A percentile compares a stretch with the other conserved stretches of the same genome.
phyloP scores from a whole-genome alignment of 257 asterid species.

The Leonotis leonurus region DNA sequence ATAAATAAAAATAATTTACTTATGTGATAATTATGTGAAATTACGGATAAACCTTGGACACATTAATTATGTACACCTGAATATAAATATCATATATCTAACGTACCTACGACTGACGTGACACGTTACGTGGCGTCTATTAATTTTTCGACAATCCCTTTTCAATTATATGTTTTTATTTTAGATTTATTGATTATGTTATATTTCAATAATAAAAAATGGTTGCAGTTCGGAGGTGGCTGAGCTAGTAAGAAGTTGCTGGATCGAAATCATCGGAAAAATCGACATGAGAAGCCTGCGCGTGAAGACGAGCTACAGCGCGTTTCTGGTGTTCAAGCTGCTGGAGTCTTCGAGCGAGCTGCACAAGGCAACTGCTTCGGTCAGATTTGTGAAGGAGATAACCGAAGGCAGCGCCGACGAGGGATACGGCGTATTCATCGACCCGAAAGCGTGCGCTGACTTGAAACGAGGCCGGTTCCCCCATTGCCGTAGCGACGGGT shows the following conservation, averaged over 20 bases:
- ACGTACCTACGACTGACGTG: too few relatives aligned
- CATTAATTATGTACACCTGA: too few relatives aligned
- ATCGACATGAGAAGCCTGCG: neutral
- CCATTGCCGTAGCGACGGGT: neutral
- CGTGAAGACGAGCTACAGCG: neutral
- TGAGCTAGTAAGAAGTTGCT: neutral
- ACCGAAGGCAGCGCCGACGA: neutral
- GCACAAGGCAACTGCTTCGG: conserved; percentile 2
- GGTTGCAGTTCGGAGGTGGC: conserved; percentile 5
- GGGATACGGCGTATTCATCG: conserved; percentile 1
- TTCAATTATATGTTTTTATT: too few relatives aligned
- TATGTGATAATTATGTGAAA: too few relatives aligned
- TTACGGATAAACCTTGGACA: too few relatives aligned
- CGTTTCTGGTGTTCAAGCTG: conserved; percentile 10
- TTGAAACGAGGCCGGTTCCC: neutral
- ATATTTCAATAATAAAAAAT: neutral
- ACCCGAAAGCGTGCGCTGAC: neutral
- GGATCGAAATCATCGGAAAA: conserved; percentile 5
- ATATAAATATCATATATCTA: too few relatives aligned
- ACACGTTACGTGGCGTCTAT: too few relatives aligned
- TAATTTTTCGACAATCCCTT: too few relatives aligned
- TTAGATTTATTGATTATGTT: too few relatives aligned
- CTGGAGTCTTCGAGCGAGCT: neutral
- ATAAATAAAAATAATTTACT: too few relatives aligned
- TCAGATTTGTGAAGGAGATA: conserved; percentile 1